Base-by-base conservation (phyloP, 176 grass and related monocot species). In the Carex parvula region DNA sequence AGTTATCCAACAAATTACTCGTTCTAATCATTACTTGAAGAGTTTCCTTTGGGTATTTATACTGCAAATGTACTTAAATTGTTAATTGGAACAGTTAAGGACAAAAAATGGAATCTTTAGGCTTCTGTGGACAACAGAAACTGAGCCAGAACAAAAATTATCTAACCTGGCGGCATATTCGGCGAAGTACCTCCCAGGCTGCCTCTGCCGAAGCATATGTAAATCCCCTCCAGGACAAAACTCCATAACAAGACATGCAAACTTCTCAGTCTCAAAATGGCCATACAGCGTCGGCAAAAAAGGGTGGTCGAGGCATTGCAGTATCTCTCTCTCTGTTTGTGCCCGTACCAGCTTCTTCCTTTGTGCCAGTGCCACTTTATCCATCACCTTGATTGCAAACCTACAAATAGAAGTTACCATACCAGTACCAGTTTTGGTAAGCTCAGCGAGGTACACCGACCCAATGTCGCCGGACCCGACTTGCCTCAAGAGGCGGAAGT, bases 201-300 rank as follows among this genome's bases (percentile, higher is more conserved):
- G 93, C 73, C 84, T 95, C 84, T 95, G 93, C 6, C 93, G 80
- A 56, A 92, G 80, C 61, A 85, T 92, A 85, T 95, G 93, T 22
- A 95, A 84, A 79, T 95, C 90, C 39, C 93, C 93, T 78, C 93
- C 93, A 84, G 90, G 90, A 70, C 93, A 95, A 80, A 92, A 95
- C 90, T 95, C 93, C 93, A 95, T 95, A 50, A 95, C 93, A 85
- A 95, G 85, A 71, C 93, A 95, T 54, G 90, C 90, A 84, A 95
- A 92, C 41, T 95, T 95, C 55, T 92, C 93, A 0, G 93, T 95
- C 84, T 95, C 93, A 55, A 95, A 92, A 70, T 92, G 93, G n/a
- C 90, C 90, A 63, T 90, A 95, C 82, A 95, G 70, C 37, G 93
- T 95, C 24, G 93, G 93, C 85, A 94, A 85, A 83, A 94, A 94